phyloP scores from a whole-genome alignment of 352 stramenopile species.

The Pythium rishiriense region DNA sequence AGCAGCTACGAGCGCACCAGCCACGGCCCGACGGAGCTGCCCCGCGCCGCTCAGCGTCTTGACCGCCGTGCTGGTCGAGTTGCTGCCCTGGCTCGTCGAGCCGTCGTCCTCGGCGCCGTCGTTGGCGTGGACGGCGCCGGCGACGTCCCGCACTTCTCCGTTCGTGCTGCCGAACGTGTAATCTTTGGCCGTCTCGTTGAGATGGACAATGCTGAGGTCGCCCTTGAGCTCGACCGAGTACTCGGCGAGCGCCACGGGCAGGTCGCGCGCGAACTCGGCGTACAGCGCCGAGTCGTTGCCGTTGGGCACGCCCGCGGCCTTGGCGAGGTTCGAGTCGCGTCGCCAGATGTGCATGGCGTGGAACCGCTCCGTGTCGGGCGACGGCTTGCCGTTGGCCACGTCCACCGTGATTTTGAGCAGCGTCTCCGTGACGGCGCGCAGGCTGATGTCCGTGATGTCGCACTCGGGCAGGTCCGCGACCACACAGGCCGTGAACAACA shows the following conservation, averaged over 20 bases:
- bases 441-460: constrained; percentile 42
- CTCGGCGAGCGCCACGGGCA: constrained; percentile 25
- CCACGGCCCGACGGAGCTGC: background rate
- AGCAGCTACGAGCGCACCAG: background rate
- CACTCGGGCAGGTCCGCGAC: constrained; percentile 49
- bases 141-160: background rate
- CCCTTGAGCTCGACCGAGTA: constrained; percentile 37
- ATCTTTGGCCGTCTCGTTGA: constrained; percentile 14
- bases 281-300: constrained; percentile 48
- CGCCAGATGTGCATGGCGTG: constrained; percentile 51
- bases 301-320: constrained; percentile 38
- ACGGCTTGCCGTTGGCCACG: constrained; percentile 34
- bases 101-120: background rate
- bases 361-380: constrained; percentile 41
- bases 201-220: constrained; percentile 48
- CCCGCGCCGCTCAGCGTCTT: constrained; percentile 1
- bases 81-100: background rate
- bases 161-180: constrained; percentile 24
- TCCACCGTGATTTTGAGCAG: constrained; percentile 56
- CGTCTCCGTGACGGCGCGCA: constrained; percentile 47
- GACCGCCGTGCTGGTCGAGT: constrained; percentile 1
- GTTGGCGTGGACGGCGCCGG: constrained; percentile 20
- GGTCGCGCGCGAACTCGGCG: constrained; percentile 32
- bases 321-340: constrained; percentile 45
- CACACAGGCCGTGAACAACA: constrained; percentile 52